Conservation (phyloP, 2,329 filamentous ascomycete genomes). For the Cladosporium sp. region DNA sequence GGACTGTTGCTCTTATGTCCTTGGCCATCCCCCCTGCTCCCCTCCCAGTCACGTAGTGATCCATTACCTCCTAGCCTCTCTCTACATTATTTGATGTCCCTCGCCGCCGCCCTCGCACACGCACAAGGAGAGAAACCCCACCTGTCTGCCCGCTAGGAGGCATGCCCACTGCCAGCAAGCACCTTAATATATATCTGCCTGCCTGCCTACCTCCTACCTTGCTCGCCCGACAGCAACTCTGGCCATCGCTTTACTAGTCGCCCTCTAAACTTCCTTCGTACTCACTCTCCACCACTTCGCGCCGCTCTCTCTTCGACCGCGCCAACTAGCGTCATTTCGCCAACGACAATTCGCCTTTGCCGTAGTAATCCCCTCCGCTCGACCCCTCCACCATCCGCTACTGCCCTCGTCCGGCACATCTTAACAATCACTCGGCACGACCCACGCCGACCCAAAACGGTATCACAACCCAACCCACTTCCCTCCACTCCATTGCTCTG, state of each 20-base stretch:
- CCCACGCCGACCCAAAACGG: slow-evolving; percentile 5
- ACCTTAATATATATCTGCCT: neutral
- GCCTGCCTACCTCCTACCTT: neutral
- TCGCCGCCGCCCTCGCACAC: no score
- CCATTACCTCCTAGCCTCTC: no score
- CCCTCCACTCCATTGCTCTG: neutral
- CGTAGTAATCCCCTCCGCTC: slow-evolving; percentile 5
- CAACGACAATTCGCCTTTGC: neutral
- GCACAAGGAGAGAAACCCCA: neutral
- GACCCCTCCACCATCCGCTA: neutral
- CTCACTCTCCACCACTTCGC: neutral
- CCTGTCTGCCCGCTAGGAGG: neutral
- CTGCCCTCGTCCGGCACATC: slow-evolving; percentile 1
- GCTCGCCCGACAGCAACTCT: neutral
- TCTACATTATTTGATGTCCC: no score
- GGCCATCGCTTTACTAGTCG: neutral
- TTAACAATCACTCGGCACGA: slow-evolving; percentile 8
- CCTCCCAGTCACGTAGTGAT: no score
- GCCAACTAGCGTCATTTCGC: neutral
- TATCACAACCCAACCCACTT: slow-evolving; percentile 1
- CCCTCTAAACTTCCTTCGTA: neutral
- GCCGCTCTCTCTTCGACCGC: neutral
- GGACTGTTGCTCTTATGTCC: no score
- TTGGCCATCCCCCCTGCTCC: no score
- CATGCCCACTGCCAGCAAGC: neutral